phyloP scores from a whole-genome alignment of 805 yeast species.

The Helenozyma rhizophorensis region DNA sequence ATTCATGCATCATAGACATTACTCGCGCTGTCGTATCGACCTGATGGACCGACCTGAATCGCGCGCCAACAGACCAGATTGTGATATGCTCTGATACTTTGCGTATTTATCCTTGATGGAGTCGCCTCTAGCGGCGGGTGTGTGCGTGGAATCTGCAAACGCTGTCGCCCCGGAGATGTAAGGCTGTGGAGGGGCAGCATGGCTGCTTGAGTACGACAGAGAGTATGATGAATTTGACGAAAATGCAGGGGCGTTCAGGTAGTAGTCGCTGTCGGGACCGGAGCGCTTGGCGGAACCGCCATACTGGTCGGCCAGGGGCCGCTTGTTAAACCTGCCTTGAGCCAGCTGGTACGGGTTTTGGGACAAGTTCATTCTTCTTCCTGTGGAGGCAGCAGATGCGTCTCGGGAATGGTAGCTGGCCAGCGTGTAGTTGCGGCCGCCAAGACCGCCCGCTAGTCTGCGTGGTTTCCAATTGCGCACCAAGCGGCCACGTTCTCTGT shows the following conservation, averaged over 20 bases:
- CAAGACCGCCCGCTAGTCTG: slow-evolving; percentile 88
- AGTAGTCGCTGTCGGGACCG: slow-evolving; percentile 4
- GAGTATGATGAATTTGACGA: too few species aligned
- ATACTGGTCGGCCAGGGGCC: slow-evolving; percentile 10
- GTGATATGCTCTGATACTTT: slow-evolving; percentile 15
- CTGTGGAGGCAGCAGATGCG: slow-evolving; percentile 37
- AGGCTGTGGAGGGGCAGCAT: too few species aligned
- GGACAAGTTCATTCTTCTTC: slow-evolving; percentile 14
- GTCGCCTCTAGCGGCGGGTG: slow-evolving; percentile 5
- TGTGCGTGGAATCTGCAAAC: too few species aligned
- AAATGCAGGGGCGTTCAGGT: not conserved
- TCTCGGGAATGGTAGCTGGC: slow-evolving; percentile 19
- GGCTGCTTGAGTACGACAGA: not conserved
- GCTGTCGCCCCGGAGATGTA: too few species aligned
- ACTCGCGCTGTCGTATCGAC: slow-evolving; percentile 13
- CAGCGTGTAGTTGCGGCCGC: slow-evolving; percentile 67
- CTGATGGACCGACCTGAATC: slow-evolving; percentile 10
- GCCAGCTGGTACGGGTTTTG: slow-evolving; percentile 13
- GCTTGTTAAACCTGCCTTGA: slow-evolving; percentile 6
- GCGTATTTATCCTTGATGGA: slow-evolving; percentile 24
- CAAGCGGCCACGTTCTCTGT: slow-evolving; percentile 65
- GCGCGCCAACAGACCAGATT: slow-evolving; percentile 1
- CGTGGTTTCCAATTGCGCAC: slow-evolving; percentile 67
- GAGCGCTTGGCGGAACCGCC: slow-evolving; percentile 8
- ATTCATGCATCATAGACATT: not conserved